A percentile compares a stretch with the other conserved stretches of the same genome.
These are phyloP conservation scores for Urtica urens DNA, from an alignment of 306 rosid genomes.

Conservation along the genomic window DNA sequence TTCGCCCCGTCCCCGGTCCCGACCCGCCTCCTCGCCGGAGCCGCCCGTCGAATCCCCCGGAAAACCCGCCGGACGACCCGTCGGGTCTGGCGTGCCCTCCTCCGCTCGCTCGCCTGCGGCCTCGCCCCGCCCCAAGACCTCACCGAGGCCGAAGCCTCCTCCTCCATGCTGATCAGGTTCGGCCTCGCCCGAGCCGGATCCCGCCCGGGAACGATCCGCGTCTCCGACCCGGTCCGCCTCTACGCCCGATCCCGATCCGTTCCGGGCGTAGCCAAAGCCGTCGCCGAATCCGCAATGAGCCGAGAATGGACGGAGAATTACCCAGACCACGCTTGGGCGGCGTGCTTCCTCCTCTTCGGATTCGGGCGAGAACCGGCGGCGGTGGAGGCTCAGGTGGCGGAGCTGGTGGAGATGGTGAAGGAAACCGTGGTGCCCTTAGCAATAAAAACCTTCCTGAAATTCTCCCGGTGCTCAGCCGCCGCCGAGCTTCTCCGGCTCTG, in stretches of 20 bases:
- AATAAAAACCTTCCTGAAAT: constrained; percentile 59
- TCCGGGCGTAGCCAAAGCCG: constrained; percentile 51
- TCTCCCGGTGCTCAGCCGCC: constrained; percentile 66
- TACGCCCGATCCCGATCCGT: constrained; percentile 57
- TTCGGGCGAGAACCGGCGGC: constrained; percentile 61
- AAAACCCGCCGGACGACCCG: constrained; percentile 30
- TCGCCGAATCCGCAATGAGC: constrained; percentile 55
- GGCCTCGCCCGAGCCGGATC: constrained; percentile 55
- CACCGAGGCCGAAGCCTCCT: constrained; percentile 64
- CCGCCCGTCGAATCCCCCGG: constrained; percentile 64
- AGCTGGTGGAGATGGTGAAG: constrained; percentile 46
- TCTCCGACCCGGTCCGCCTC: constrained; percentile 51
- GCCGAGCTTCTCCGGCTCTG: constrained; percentile 71
- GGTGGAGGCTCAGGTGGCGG: constrained; percentile 61
- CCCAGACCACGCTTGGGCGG: constrained; percentile 72
- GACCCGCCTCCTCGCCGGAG: constrained; percentile 39
- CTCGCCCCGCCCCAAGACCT: constrained; percentile 44
- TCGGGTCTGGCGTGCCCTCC: constrained; percentile 41
- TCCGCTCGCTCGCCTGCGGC: constrained; percentile 47
- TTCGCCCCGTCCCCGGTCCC: constrained; percentile 72
- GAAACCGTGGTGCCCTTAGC: constrained; percentile 68
- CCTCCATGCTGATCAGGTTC: constrained; percentile 71
- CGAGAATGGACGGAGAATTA: constrained; percentile 41
- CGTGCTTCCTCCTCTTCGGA: constrained; percentile 67
- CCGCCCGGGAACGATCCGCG: constrained; percentile 38